Base-by-base conservation (phyloP, 2,329 filamentous ascomycete genomes). In the Neurospora sp. region DNA sequence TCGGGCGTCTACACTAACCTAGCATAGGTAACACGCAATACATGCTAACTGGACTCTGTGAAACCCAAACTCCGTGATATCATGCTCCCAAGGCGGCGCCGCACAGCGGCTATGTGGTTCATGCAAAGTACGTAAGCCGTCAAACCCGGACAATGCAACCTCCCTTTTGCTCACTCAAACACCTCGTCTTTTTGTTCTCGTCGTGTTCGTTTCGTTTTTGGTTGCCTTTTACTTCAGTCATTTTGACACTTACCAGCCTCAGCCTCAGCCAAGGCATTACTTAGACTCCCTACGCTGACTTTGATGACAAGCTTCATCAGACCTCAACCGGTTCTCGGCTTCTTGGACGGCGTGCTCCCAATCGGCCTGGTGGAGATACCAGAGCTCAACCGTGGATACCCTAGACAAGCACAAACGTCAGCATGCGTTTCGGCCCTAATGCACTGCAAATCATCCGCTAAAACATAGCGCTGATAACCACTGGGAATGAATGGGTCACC, bases 311-410 rank as follows among this genome's bases (percentile, higher is more conserved):
- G 46, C 69, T 15, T 73, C 71, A 67, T 75, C 73, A 11, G 72
- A 73, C 38, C 69, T 70, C 72, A 75, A 69, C 66, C 74, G 43
- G 39, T 67, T 70, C 68, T 75, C 74, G 1, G 74, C 74, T 43
- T 74, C 71, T 36, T 71, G 70, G 9, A 75, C 71, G 1, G 73
- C 75, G 19, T 73, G 72, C 17, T 75, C 71, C 75, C 75, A 76
- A 66, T 76, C 73, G n/a, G 74, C 71, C 33, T 73, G 70, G 67
- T 74, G 73, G 4, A 76, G 71, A 70, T 76, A 76, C 67, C 73
- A 69, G 15, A 76, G 68, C 69, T 76, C 75, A 3, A 76, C 68
- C 1, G 72, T 70, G 10, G 73, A 74, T 23, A 76, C 75, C 4
- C 75, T 76, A 66, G 9, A 52, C 43, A 13, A 13, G 3, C 38